Conservation (phyloP, 768 basidiomycete species). For the Sutorius australiensis region DNA sequence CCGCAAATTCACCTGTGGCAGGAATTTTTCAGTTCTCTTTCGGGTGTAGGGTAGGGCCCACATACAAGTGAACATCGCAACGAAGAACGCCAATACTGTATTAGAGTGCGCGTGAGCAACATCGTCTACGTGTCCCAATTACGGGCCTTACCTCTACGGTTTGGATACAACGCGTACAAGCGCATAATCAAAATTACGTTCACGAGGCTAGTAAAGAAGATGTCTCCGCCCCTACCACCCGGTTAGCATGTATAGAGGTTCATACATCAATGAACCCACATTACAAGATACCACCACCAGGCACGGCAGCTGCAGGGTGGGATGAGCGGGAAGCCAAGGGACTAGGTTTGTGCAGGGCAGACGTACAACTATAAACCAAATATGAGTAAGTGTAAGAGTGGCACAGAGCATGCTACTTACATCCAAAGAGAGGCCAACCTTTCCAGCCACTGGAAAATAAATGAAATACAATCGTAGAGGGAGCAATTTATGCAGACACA, state of each 20-base stretch:
- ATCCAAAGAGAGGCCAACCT: too few relatives aligned
- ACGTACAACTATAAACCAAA: too few relatives aligned
- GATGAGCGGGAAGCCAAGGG: too few relatives aligned
- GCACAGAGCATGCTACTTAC: too few relatives aligned
- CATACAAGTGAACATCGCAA: not conserved
- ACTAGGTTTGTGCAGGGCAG: too few relatives aligned
- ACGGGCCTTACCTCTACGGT: not conserved
- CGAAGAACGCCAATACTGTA: not conserved
- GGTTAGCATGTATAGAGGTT: too few relatives aligned
- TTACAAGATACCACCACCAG: not conserved
- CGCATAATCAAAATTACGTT: constrained; percentile 2
- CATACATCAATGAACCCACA: not conserved
- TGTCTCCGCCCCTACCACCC: constrained; percentile 1
- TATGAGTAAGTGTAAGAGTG: too few relatives aligned
- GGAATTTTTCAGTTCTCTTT: not conserved
- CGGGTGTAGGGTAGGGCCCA: not conserved
- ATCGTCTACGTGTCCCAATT: not conserved
- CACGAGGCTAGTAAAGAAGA: constrained; percentile 2
- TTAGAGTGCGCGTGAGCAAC: not conserved
- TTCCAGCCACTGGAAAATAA: too few relatives aligned
- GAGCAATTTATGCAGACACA: too few relatives aligned
- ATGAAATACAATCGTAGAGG: too few relatives aligned
- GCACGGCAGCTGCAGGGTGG: not conserved
- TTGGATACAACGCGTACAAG: constrained; percentile 1
- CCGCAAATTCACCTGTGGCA: constrained; percentile 1